These are phyloP conservation scores for Pulveroboletus ravenelii DNA, from an alignment of 768 basidiomycete genomes.

Conservation along the genomic window DNA sequence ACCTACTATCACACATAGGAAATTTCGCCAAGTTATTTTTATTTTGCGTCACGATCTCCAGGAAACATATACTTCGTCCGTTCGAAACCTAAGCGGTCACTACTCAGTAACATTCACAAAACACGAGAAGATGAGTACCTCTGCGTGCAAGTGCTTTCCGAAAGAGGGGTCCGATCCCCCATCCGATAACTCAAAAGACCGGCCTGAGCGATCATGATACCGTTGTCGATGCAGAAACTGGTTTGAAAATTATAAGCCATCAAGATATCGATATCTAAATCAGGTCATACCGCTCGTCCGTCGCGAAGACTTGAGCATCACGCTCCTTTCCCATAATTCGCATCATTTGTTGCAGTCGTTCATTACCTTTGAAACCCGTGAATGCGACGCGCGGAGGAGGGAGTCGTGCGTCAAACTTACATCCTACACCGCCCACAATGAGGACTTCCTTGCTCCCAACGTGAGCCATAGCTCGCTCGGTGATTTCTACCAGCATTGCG, in stretches of 20 bases:
- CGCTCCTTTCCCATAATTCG: conserved; percentile 92
- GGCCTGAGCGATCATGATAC: conserved; percentile 99
- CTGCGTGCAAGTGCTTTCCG: conserved; percentile 87
- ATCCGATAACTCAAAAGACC: conserved; percentile 88
- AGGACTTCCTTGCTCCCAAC: conserved; percentile 94
- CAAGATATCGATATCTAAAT: background rate
- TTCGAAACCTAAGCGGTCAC: conserved; percentile 65
- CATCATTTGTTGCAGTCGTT: conserved; percentile 98
- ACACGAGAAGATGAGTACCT: conserved; percentile 40
- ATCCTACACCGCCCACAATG: conserved; percentile 99
- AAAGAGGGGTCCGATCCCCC: conserved; percentile 75
- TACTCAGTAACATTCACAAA: conserved; percentile 7
- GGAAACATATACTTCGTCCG: conserved; percentile 87
- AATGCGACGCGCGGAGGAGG: background rate
- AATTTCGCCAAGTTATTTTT: background rate
- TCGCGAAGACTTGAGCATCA: conserved; percentile 86
- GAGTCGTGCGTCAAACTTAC: conserved; percentile 46
- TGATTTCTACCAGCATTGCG: conserved; percentile 98
- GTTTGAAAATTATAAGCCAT: background rate
- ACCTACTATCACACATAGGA: background rate
- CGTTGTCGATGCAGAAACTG: conserved; percentile 99
- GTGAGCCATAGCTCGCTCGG: conserved; percentile 98
- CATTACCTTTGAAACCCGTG: conserved; percentile 60
- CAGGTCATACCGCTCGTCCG: conserved; percentile 76
- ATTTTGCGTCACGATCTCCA: conserved; percentile 53